Evolutionary conservation across 352 stramenopile genomes (phyloP).

Genomic region (Globisporangium parvum): DNA sequence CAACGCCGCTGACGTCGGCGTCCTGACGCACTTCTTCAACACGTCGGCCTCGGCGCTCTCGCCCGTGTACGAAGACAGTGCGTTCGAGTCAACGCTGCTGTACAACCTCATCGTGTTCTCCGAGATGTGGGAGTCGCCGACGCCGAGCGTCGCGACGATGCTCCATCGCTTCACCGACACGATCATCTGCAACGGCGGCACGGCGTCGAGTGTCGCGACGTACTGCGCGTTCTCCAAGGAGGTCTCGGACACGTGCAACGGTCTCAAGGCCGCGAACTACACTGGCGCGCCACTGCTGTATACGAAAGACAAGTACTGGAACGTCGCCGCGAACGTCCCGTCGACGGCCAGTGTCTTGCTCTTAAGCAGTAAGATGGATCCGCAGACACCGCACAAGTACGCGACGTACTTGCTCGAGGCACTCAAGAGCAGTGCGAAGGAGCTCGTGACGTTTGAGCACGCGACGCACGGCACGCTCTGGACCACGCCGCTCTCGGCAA

Average conservation of each 20-base stretch:
- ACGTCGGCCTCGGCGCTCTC: background rate
- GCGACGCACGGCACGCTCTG: constrained; percentile 10
- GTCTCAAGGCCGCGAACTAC: background rate
- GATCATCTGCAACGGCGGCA: constrained; percentile 19
- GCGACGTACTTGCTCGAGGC: constrained; percentile 12
- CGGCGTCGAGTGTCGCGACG: constrained; percentile 9
- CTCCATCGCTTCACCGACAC: constrained; percentile 20
- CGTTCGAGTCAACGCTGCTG: constrained; percentile 25
- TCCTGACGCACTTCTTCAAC: constrained; percentile 24
- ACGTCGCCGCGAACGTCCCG: constrained; percentile 7
- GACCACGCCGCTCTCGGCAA: constrained; percentile 8
- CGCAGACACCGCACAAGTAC: constrained; percentile 20
- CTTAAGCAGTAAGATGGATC: constrained; percentile 26
- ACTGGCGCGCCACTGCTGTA: background rate
- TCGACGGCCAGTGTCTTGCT: constrained; percentile 5
- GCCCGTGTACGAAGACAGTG: constrained; percentile 7
- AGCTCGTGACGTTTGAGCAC: constrained; percentile 22
- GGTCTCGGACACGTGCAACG: constrained; percentile 21
- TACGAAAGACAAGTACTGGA: constrained; percentile 37
- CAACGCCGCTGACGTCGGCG: constrained; percentile 14
- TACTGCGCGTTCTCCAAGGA: constrained; percentile 59
- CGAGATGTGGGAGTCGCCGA: constrained; percentile 64
- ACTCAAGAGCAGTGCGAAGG: constrained; percentile 18
- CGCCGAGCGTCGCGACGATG: constrained; percentile 14
- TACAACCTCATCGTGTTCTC: constrained; percentile 70